These are phyloP conservation scores for Candida sanyaensis DNA, from an alignment of 1,139 yeast species.

Conservation along the genomic window DNA sequence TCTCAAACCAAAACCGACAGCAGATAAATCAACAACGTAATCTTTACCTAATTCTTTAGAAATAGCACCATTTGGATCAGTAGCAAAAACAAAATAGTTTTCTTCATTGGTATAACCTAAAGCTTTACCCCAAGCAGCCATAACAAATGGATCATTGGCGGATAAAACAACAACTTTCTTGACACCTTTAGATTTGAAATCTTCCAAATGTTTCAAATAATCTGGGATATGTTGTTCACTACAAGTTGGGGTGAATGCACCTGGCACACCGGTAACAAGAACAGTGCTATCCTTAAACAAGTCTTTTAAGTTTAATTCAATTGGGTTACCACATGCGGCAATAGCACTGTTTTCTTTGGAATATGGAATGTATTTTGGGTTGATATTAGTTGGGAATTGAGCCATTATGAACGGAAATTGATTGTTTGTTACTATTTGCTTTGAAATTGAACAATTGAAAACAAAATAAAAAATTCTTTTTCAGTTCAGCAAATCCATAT, in stretches of 20 bases:
- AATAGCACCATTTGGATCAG: slow-evolving; percentile 58
- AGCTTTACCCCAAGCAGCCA: slow-evolving; percentile 80
- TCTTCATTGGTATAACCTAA: slow-evolving; percentile 52
- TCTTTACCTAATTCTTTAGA: slow-evolving; percentile 63
- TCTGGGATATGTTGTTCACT: slow-evolving; percentile 82
- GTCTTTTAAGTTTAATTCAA: slow-evolving; percentile 49
- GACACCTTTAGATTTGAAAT: slow-evolving; percentile 67
- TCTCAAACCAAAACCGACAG: slow-evolving; percentile 48
- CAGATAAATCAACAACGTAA: slow-evolving; percentile 48
- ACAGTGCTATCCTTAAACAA: slow-evolving; percentile 55
- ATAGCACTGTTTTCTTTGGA: slow-evolving; percentile 43
- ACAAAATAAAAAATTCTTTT: too few relatives aligned
- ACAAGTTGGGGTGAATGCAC: slow-evolving; percentile 92
- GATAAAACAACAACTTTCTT: slow-evolving; percentile 72
- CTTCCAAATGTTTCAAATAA: slow-evolving; percentile 51
- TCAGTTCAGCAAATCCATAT: too few relatives aligned
- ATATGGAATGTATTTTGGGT: slow-evolving; percentile 61
- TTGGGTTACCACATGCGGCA: slow-evolving; percentile 60
- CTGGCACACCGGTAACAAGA: slow-evolving; percentile 81
- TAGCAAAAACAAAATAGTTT: slow-evolving; percentile 61
- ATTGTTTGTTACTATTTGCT: too few relatives aligned
- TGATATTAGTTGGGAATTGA: slow-evolving; percentile 52
- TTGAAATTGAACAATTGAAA: too few relatives aligned
- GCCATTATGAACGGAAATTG: background rate
- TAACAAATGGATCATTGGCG: slow-evolving; percentile 82